A percentile compares a stretch with the other conserved stretches of the same genome.
phyloP scores from a whole-genome alignment of 306 rosid species.

The Prosopis cineraria region DNA sequence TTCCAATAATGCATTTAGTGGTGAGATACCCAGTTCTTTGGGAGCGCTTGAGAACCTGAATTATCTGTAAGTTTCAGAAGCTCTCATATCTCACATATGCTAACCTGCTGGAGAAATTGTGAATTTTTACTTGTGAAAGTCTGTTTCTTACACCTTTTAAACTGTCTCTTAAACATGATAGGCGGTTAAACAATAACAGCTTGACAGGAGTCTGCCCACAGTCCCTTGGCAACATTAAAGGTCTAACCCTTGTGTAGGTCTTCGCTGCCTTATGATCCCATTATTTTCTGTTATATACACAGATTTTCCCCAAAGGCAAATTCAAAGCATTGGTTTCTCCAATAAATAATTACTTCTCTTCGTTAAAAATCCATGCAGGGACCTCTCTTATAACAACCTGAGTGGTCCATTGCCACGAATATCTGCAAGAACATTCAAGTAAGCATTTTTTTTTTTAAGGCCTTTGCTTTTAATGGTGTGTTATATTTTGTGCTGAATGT shows the following conservation, averaged over 20 bases:
- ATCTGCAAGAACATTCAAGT: constrained; percentile 96
- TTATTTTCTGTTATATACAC: constrained; percentile 15
- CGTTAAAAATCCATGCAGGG: constrained; percentile 56
- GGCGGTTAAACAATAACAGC: constrained; percentile 96
- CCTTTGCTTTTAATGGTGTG: not conserved
- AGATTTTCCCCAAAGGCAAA: not conserved
- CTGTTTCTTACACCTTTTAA: constrained; percentile 34
- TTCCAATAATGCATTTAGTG: constrained; percentile 74
- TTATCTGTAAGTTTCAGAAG: constrained; percentile 72
- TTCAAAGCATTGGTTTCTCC: constrained; percentile 24
- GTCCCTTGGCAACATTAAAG: constrained; percentile 69
- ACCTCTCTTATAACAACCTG: constrained; percentile 91
- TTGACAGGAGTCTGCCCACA: constrained; percentile 84
- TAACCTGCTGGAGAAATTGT: constrained; percentile 14
- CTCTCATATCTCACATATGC: not conserved
- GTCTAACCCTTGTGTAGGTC: constrained; percentile 94
- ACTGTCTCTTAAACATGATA: constrained; percentile 47
- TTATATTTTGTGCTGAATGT: constrained; percentile 15
- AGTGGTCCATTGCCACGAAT: constrained; percentile 86
- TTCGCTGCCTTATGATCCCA: constrained; percentile 22
- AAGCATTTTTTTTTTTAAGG: constrained; percentile 32
- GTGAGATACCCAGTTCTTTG: constrained; percentile 80
- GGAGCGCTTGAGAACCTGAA: constrained; percentile 84
- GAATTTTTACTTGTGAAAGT: constrained; percentile 19
- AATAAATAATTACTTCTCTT: not conserved